Evolutionary conservation across 1,139 yeast species (phyloP).

Genomic region (Chernovozyma sophiae-reginae): DNA sequence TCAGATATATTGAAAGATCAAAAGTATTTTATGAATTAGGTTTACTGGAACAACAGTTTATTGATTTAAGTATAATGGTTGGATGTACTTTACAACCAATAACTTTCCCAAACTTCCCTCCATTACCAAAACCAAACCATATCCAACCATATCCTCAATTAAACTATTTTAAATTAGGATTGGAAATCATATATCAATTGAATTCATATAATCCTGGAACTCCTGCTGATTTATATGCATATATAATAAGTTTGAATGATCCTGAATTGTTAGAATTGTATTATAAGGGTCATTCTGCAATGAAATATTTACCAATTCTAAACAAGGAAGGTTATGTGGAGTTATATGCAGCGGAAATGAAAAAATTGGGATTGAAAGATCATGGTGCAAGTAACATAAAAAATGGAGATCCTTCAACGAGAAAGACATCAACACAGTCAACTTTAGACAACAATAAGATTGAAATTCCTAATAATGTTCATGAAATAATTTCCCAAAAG

Average conservation of each 20-base stretch:
- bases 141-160: constrained; percentile 41
- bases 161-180: constrained; percentile 40
- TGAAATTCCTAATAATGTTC: constrained; percentile 70
- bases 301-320: constrained; percentile 61
- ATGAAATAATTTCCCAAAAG: constrained; percentile 79
- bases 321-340: constrained; percentile 67
- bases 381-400: constrained; percentile 3
- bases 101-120: constrained; percentile 57
- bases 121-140: constrained; percentile 43
- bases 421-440: constrained; percentile 4
- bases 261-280: constrained; percentile 35
- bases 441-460: constrained; percentile 8
- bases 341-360: constrained; percentile 42
- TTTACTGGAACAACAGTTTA: constrained; percentile 60
- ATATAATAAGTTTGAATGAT: constrained; percentile 35
- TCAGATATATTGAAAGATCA: constrained; percentile 60
- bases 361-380: constrained; percentile 18
- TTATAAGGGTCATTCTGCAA: constrained; percentile 36
- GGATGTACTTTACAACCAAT: constrained; percentile 76
- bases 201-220: constrained; percentile 26
- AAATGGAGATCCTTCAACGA: too few relatives aligned
- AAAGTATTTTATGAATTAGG: constrained; percentile 59
- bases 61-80: constrained; percentile 70
- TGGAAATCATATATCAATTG: constrained; percentile 41
- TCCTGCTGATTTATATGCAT: constrained; percentile 30